Evolutionary conservation across 208 protist genomes (phyloP), one percentile per base, ranked within the genome.

Genomic region (Leishmania tarentolae): DNA sequence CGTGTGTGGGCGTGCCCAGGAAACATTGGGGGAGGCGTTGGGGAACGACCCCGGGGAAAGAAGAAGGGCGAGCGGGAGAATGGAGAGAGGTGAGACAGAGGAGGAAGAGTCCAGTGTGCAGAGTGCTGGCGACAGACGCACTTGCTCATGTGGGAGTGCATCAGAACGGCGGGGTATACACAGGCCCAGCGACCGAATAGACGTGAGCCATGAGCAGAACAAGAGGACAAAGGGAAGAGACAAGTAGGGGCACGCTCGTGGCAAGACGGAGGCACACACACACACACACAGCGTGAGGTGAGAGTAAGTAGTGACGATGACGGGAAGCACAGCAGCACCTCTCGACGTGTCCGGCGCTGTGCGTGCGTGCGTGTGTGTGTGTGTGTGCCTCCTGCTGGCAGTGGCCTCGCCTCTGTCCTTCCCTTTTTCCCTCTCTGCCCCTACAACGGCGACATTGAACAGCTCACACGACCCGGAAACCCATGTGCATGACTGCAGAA

Each of bases 181-280:
- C 66, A 28, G 15, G 66, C n/a, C 44, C 9, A 6, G 31, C 40
- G n/a, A 31, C 53, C 24, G 35, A 80, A 44, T 59, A 28, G 35
- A 65, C 42, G 47, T 47, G 75, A 57, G 28, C 79, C 72, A 80
- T n/a, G 80, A 82, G 37, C 57, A 85, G 47, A 87, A 59, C 72
- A 76, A 83, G 74, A 75, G n/a, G 59, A 59, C 37, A 72, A 59
- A 57, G 44, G 1, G 28, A 56, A 37, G n/a, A 63, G 4, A 52
- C 5, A 63, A 7, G 70, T n/a, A 37, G 24, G 53, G 0, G 44
- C 56, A n/a, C n/a, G 44, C 76, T 74, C 15, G 40, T 37, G n/a
- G 15, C 7, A 37, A 47, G 44, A 17, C 70, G 37, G 53, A 82
- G 0, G 59, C 13, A 70, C 37, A n/a, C 42, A 76, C 74, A 82